phyloP scores from a whole-genome alignment of 2,329 filamentous ascomycete genomes.

The Diaporthe ilicicola region DNA sequence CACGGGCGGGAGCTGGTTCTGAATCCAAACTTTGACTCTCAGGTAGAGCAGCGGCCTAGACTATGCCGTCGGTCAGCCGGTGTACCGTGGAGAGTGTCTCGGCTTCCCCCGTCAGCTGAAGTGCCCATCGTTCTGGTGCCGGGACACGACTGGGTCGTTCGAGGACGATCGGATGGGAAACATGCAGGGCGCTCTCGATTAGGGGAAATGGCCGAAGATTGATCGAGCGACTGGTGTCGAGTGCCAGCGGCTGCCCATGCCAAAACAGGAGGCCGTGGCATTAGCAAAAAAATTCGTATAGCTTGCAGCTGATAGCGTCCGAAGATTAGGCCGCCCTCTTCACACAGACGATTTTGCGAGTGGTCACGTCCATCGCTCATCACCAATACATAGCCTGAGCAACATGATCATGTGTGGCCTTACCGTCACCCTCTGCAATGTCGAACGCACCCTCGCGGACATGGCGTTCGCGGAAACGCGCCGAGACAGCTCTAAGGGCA shows the following conservation, averaged over 20 bases:
- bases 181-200: not conserved
- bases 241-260: not conserved
- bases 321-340: not conserved
- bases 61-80: not conserved
- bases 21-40: not conserved
- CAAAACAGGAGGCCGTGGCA: not conserved
- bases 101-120: not conserved
- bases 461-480: conserved; percentile 4
- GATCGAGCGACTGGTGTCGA: not conserved
- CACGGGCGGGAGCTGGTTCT: no score
- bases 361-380: not conserved
- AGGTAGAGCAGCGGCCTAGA: not conserved
- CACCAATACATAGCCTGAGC: not conserved
- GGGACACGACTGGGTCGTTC: not conserved
- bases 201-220: no score
- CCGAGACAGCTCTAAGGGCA: not conserved
- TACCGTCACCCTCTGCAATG: not conserved
- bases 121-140: not conserved
- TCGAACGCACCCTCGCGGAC: not conserved
- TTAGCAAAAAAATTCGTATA: not conserved
- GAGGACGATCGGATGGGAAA: not conserved
- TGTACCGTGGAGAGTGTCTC: not conserved
- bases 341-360: not conserved
- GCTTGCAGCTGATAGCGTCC: not conserved
- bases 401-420: not conserved